phyloP scores from a whole-genome alignment of 192 early-diverging fungal species.

The Endogone sp. region DNA sequence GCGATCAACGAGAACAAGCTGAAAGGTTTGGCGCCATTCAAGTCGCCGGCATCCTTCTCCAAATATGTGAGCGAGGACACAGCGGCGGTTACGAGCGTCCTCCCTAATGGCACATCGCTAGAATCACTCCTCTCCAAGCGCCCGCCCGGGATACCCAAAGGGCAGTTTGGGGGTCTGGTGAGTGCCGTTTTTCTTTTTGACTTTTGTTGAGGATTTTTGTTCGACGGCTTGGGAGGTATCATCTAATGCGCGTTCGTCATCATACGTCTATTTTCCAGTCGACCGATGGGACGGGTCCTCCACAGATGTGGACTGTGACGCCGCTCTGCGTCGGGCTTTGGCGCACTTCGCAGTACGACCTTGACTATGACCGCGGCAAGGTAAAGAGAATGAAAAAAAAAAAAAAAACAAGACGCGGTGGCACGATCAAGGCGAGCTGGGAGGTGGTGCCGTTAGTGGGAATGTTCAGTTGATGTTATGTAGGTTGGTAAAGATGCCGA shows the following conservation, averaged over 20 bases:
- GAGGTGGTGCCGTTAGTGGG: too few species aligned
- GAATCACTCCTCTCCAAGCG: too few species aligned
- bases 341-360: neutral
- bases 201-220: neutral
- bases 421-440: neutral
- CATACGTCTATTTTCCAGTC: neutral
- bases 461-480: too few species aligned
- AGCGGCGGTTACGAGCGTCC: too few species aligned
- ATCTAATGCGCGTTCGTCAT: neutral
- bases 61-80: too few species aligned
- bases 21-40: neutral
- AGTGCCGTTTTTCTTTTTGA: neutral
- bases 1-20: neutral
- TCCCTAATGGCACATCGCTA: too few species aligned
- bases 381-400: neutral
- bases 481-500: neutral
- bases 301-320: neutral
- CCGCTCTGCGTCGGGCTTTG: neutral
- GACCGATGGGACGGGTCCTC: neutral
- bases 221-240: neutral
- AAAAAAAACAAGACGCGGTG: neutral
- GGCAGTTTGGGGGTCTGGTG: neutral
- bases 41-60: neutral
- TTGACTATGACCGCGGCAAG: neutral
- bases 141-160: neutral